Percentiles rank a stretch among this genome's conserved stretches.
phyloP scores from a whole-genome alignment of 805 yeast species.

The Lachancea sp. region DNA sequence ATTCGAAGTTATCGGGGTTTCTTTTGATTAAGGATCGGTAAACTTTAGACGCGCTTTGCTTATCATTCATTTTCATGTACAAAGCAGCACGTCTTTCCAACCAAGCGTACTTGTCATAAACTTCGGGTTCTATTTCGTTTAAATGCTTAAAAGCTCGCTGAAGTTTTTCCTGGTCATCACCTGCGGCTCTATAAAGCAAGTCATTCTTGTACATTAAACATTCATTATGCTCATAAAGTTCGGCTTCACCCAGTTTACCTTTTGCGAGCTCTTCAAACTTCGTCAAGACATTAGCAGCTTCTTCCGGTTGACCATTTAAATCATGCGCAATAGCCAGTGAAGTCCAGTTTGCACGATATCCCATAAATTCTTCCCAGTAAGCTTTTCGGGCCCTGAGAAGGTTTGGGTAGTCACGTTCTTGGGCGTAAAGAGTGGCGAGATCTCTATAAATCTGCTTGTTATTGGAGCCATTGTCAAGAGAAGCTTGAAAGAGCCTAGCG shows the following conservation, averaged over 20 bases:
- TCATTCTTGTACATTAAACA: slow-evolving; percentile 65
- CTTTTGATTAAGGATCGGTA: slow-evolving; percentile 70
- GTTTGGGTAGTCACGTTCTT: slow-evolving; percentile 63
- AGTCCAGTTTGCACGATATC: slow-evolving; percentile 88
- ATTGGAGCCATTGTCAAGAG: slow-evolving; percentile 69
- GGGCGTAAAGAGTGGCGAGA: slow-evolving; percentile 71
- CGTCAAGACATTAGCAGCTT: slow-evolving; percentile 64
- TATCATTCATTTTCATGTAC: slow-evolving; percentile 48
- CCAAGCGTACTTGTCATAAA: slow-evolving; percentile 53
- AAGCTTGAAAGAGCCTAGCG: slow-evolving; percentile 65
- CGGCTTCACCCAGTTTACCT: slow-evolving; percentile 60
- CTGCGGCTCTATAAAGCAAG: slow-evolving; percentile 57
- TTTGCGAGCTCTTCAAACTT: slow-evolving; percentile 71
- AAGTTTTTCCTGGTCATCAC: slow-evolving; percentile 36
- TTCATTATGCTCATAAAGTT: slow-evolving; percentile 75
- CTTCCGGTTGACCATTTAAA: slow-evolving; percentile 56
- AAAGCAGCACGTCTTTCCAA: slow-evolving; percentile 64
- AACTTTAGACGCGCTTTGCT: slow-evolving; percentile 58
- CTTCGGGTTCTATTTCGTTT: slow-evolving; percentile 45
- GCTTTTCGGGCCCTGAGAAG: slow-evolving; percentile 58
- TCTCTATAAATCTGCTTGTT: slow-evolving; percentile 80
- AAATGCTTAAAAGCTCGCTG: slow-evolving; percentile 58
- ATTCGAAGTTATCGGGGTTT: slow-evolving; percentile 72
- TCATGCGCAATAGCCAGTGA: slow-evolving; percentile 81
- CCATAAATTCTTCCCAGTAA: slow-evolving; percentile 66